Percentiles rank a stretch among this genome's conserved stretches.
Conservation (phyloP, 768 basidiomycete genomes). For the Boletus vermiculosoides region DNA sequence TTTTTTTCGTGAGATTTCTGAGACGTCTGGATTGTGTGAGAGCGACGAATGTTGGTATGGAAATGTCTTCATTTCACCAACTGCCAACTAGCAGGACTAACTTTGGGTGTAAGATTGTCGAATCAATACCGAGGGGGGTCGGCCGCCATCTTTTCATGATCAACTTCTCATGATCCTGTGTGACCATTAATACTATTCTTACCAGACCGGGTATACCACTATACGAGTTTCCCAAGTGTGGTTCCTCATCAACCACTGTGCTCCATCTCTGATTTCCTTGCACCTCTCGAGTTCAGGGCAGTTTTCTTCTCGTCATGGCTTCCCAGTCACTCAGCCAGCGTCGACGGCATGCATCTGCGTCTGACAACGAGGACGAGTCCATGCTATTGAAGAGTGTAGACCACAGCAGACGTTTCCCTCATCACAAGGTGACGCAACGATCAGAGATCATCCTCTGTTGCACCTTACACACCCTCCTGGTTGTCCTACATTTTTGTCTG, state of each 20-base stretch:
- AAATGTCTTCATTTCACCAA: not conserved
- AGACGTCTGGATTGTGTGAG: not conserved
- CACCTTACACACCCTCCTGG: not conserved
- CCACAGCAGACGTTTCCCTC: not conserved
- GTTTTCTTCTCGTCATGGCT: not conserved
- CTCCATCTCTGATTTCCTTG: not conserved
- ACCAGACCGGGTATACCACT: not conserved
- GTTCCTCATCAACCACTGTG: not conserved
- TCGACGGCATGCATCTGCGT: not conserved
- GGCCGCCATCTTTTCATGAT: not conserved
- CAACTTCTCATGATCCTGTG: not conserved
- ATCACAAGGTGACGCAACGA: not conserved
- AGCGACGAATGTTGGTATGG: not conserved
- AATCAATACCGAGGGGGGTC: too few relatives aligned
- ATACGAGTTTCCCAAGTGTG: not conserved
- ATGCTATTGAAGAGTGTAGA: not conserved
- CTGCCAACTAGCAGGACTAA: not conserved
- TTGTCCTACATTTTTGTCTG: not conserved
- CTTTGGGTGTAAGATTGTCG: not conserved
- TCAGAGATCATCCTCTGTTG: not conserved
- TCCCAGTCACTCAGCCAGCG: not conserved
- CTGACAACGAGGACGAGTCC: not conserved
- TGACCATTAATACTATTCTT: too few relatives aligned
- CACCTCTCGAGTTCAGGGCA: not conserved
- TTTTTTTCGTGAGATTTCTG: not conserved